Evolutionary conservation across 805 yeast genomes (phyloP), one percentile per base, ranked within the genome.

Genomic region (Pichia pseudocactophila): DNA sequence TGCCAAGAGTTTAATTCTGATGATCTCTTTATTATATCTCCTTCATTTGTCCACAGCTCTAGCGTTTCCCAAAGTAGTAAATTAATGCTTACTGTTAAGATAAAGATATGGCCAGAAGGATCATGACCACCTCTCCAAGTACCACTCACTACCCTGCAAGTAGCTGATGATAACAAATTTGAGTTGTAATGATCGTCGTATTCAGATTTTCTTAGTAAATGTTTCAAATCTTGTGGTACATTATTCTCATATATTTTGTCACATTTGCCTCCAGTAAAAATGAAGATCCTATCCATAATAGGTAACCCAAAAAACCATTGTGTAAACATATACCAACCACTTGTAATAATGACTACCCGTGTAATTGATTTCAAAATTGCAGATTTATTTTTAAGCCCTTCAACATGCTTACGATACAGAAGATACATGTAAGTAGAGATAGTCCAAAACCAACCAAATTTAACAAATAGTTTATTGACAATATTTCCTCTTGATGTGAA

Each of bases 361-460:
- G 63, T 44, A 1, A 64, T 27, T 9, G 58, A 50, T 7, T n/a
- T 1, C 8, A 42, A 36, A 31, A 44, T 15, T 10, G 16, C 15
- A 17, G 18, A 30, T 12, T 22, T 31, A 16, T 35, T 42, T 22
- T 26, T 17, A 4, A 20, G 18, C 9, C 16, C 36, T n/a, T 28
- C 15, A n/a, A 11, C 15, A 13, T 12, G 42, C 11, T 11, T 31
- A 4, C 20, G 26, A 8, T 27, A 11, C 3, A 55, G 18, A 19
- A 59, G 36, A 16, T 53, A 39, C 9, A 45, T 28, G 35, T 63
- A 70, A 3, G 70, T 69, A 4, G 72, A 5, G 0, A 77, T 60
- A 1, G 95, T 88, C 97, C 97, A 92, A 13, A 76, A 69, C 97
- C 97, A 92, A 2, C 97, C 97, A 20, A 70, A 71, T 54, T 90